A percentile compares a stretch with the other conserved stretches of the same genome.
phyloP scores from a whole-genome alignment of 2,329 filamentous ascomycete species.

The Sclerotiophoma versabilis region DNA sequence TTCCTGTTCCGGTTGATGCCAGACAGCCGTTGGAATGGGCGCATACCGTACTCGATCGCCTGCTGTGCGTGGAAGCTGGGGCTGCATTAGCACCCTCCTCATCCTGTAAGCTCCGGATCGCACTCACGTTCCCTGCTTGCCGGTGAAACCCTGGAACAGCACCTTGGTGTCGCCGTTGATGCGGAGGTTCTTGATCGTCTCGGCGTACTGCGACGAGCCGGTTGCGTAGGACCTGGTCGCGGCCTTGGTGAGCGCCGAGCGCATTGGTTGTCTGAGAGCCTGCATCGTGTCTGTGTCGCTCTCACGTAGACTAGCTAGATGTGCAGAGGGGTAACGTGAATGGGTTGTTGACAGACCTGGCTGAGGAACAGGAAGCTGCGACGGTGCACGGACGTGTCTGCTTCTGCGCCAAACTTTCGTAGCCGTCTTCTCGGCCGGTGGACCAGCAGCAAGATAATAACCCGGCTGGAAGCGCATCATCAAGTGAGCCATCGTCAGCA shows the following conservation, averaged over 20 bases:
- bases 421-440: constrained; percentile 5
- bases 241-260: constrained; percentile 72
- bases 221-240: constrained; percentile 81
- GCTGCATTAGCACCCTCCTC: constrained; percentile 20
- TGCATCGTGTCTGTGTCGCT: constrained; percentile 70
- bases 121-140: constrained; percentile 83
- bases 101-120: background rate
- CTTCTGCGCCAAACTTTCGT: constrained; percentile 17
- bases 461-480: constrained; percentile 2
- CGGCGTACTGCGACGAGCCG: constrained; percentile 62
- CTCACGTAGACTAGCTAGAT: constrained; percentile 23
- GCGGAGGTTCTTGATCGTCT: constrained; percentile 74
- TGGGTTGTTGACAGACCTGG: constrained; percentile 27
- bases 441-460: constrained; percentile 16
- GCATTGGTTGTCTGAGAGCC: constrained; percentile 77
- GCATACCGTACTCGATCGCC: constrained; percentile 95
- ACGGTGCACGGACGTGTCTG: constrained; percentile 14
- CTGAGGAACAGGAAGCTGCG: constrained; percentile 31
- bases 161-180: constrained; percentile 95
- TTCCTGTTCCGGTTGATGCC: constrained; percentile 27
- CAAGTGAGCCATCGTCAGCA: background rate
- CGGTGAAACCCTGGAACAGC: constrained; percentile 96
- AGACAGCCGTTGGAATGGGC: constrained; percentile 24
- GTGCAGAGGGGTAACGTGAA: constrained; percentile 23
- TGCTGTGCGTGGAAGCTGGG: constrained; percentile 95